Evolutionary conservation across 495 filamentous ascomycete genomes (phyloP).

Genomic region (Neurospora intermedia): DNA sequence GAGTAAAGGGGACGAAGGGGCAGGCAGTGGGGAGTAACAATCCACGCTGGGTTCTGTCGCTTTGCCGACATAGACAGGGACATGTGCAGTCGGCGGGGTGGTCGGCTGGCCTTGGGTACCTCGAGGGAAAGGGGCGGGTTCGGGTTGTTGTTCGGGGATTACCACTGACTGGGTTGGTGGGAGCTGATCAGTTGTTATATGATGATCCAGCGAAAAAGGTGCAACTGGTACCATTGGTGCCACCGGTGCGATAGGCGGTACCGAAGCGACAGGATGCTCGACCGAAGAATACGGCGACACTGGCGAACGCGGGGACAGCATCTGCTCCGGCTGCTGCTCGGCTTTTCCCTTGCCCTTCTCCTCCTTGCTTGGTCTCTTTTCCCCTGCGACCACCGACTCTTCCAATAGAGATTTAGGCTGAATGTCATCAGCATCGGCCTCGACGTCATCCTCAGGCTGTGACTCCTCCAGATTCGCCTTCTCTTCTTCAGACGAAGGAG

Average conservation of each 20-base stretch:
- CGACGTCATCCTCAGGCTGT: background rate
- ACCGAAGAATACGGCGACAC: background rate
- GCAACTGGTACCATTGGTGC: background rate
- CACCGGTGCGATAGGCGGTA: background rate
- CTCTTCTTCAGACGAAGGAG: background rate
- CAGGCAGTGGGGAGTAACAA: background rate
- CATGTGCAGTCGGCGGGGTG: background rate
- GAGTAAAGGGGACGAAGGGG: background rate
- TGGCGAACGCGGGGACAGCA: background rate
- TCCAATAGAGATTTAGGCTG: background rate
- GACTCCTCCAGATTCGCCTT: background rate
- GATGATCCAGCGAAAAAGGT: background rate
- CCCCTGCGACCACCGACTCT: background rate
- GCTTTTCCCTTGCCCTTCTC: background rate
- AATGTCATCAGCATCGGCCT: background rate
- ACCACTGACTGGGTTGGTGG: background rate
- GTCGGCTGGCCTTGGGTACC: background rate
- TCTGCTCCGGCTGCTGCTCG: background rate
- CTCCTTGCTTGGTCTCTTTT: background rate
- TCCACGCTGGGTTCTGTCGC: background rate
- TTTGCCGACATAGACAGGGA: background rate
- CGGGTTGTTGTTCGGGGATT: background rate
- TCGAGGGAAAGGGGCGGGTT: background rate
- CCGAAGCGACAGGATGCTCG: background rate
- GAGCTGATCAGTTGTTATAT: background rate